Conservation (phyloP, 164 flowering plant species). For the Nelumbo lutea region DNA sequence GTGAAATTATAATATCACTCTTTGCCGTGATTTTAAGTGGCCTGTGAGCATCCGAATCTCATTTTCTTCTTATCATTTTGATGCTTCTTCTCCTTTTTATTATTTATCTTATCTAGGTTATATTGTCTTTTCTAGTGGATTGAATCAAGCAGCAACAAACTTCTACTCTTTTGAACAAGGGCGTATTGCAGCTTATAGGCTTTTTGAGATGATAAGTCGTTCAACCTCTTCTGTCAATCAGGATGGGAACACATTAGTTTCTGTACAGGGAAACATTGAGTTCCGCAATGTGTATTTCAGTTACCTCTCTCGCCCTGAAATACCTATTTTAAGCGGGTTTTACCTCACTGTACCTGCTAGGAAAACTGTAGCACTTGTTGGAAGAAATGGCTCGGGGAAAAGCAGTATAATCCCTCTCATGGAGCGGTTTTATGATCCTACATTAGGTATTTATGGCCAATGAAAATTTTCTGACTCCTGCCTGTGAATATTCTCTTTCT, state of each 20-base stretch:
- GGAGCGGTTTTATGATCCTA: conserved; percentile 99
- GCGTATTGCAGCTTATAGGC: conserved; percentile 93
- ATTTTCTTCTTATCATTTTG: conserved; percentile 1
- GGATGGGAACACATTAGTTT: conserved; percentile 55
- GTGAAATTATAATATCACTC: conserved; percentile 79
- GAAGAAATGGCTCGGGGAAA: conserved; percentile 96
- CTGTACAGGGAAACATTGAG: conserved; percentile 93
- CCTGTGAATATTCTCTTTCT: neutral
- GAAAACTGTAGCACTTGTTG: conserved; percentile 96
- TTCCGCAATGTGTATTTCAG: conserved; percentile 97
- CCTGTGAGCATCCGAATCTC: conserved; percentile 59
- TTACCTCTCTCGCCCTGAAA: conserved; percentile 93
- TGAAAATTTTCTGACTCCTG: neutral
- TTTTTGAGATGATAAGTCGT: conserved; percentile 96
- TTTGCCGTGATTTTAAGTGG: conserved; percentile 96
- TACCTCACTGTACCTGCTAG: conserved; percentile 90
- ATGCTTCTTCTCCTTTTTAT: neutral
- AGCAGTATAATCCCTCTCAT: conserved; percentile 97
- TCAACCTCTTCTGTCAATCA: conserved; percentile 71
- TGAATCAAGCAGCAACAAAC: conserved; percentile 99
- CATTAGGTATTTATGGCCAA: conserved; percentile 53
- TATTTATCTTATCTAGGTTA: neutral
- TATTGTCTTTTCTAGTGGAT: conserved; percentile 49
- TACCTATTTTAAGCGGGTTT: conserved; percentile 95
- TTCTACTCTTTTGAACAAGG: conserved; percentile 99